Percentiles rank a stretch among this genome's conserved stretches.
Evolutionary conservation across 2,329 filamentous ascomycete species (phyloP).

Genomic region (Cordyceps javanica): DNA sequence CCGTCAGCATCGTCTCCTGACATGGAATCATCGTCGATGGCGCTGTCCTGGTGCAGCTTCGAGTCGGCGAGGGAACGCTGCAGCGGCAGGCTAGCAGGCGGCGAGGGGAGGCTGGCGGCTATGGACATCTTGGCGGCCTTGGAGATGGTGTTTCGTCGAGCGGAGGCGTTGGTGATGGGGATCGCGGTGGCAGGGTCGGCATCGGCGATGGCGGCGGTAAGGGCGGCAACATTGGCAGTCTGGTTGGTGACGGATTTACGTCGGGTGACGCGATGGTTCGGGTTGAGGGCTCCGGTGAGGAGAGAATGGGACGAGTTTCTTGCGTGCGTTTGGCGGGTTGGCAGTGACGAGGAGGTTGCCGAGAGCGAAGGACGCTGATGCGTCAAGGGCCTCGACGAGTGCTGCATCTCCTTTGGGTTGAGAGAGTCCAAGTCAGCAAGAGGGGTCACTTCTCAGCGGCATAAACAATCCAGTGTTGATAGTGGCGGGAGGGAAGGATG

Average conservation of each 20-base stretch:
- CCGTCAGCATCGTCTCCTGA: slow-evolving; percentile 49
- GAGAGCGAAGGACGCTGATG: slow-evolving; percentile 56
- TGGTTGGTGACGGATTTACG: slow-evolving; percentile 87
- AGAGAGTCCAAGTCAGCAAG: slow-evolving; percentile 26
- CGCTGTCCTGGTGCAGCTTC: slow-evolving; percentile 51
- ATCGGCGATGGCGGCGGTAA: slow-evolving; percentile 68
- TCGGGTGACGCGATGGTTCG: slow-evolving; percentile 79
- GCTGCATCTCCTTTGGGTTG: slow-evolving; percentile 52
- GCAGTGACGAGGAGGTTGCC: slow-evolving; percentile 52
- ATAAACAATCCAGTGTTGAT: slow-evolving; percentile 18
- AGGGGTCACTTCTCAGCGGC: slow-evolving; percentile 20
- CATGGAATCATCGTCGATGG: slow-evolving; percentile 62
- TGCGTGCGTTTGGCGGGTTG: slow-evolving; percentile 56
- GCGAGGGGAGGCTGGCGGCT: slow-evolving; percentile 52
- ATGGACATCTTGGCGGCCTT: slow-evolving; percentile 52
- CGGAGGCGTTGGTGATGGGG: slow-evolving; percentile 48
- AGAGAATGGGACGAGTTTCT: slow-evolving; percentile 79
- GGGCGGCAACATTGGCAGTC: slow-evolving; percentile 64
- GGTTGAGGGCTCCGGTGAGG: slow-evolving; percentile 69
- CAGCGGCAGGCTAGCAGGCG: slow-evolving; percentile 62
- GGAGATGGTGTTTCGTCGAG: slow-evolving; percentile 62
- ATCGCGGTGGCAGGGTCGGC: slow-evolving; percentile 51
- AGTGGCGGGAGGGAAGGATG: slow-evolving; percentile 10
- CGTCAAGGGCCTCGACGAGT: slow-evolving; percentile 61
- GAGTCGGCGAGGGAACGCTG: slow-evolving; percentile 45